phyloP scores from a whole-genome alignment of 345 rosid genomes.

The Salix brachista region DNA sequence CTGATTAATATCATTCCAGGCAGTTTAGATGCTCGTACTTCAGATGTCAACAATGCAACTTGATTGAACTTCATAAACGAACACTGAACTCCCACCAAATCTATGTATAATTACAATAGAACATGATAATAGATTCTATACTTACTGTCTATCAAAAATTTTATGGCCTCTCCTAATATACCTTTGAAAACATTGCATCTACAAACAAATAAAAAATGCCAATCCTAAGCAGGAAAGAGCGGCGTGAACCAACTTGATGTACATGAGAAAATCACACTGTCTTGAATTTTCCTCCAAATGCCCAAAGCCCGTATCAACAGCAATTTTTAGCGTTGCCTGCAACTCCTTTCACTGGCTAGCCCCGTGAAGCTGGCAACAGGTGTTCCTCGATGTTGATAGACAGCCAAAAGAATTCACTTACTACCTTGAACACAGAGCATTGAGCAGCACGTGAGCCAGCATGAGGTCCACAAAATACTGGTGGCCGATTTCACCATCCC shows the following conservation, averaged over 20 bases:
- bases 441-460: slow-evolving; percentile 82
- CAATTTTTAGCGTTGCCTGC: background rate
- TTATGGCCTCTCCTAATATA: slow-evolving; percentile 12
- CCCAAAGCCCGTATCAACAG: slow-evolving; percentile 6
- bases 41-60: background rate
- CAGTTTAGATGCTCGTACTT: background rate
- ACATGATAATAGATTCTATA: background rate
- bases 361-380: background rate
- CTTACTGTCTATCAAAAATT: background rate
- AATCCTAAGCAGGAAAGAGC: slow-evolving; percentile 2
- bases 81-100: background rate
- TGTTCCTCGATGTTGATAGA: background rate
- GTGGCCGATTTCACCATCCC: slow-evolving; percentile 91
- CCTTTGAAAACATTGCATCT: background rate
- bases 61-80: background rate
- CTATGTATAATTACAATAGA: background rate
- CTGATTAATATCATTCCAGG: background rate
- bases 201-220: slow-evolving; percentile 34
- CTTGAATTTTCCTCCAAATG: background rate
- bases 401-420: background rate
- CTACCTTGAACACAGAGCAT: slow-evolving; percentile 53
- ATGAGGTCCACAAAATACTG: slow-evolving; percentile 96
- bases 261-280: background rate
- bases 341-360: slow-evolving; percentile 5
- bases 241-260: background rate